Evolutionary conservation across 352 stramenopile species (phyloP).

Genomic region (Thraustochytrium striatum): DNA sequence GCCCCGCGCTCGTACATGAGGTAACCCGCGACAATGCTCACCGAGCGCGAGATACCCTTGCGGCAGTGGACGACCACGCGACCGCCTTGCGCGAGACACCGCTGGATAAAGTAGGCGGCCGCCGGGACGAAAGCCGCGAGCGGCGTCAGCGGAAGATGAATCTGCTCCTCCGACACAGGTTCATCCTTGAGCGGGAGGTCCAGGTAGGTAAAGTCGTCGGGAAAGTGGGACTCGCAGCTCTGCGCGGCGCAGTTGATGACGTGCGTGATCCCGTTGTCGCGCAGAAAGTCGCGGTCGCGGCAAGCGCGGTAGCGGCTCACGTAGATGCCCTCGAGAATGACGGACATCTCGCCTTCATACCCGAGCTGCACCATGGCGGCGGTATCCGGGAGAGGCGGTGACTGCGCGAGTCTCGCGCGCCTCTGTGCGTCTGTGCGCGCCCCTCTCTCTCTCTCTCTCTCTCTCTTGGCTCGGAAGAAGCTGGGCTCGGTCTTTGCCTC

Average conservation of each 20-base stretch:
- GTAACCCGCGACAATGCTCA: constrained; percentile 33
- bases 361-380: constrained; percentile 10
- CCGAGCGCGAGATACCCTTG: constrained; percentile 32
- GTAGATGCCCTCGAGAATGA: constrained; percentile 59
- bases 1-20: constrained; percentile 41
- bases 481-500: not conserved
- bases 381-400: not conserved
- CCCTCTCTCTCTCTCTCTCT: not conserved
- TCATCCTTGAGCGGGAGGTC: constrained; percentile 79
- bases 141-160: constrained; percentile 25
- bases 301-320: constrained; percentile 72
- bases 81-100: constrained; percentile 30
- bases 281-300: constrained; percentile 68
- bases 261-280: constrained; percentile 72
- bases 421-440: not conserved
- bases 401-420: not conserved
- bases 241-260: constrained; percentile 78
- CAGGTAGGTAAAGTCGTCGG: constrained; percentile 73
- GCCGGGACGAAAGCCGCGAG: constrained; percentile 5
- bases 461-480: not conserved
- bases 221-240: constrained; percentile 68
- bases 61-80: constrained; percentile 42
- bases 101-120: constrained; percentile 35
- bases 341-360: constrained; percentile 38
- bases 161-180: constrained; percentile 52